phyloP scores from a whole-genome alignment of 495 filamentous ascomycete species.

The Apiosordaria backusii region DNA sequence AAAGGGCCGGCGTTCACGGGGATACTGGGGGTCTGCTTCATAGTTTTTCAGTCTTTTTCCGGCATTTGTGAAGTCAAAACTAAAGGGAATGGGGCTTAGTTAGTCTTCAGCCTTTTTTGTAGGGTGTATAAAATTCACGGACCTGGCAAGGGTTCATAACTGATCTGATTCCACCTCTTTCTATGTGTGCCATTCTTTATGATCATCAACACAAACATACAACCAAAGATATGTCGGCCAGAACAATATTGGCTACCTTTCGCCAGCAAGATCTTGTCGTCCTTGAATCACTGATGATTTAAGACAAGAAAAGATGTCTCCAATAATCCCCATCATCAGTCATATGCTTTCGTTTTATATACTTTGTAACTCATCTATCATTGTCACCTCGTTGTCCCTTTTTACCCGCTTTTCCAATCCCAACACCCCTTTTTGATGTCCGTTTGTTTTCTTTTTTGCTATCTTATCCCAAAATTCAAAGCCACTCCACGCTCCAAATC shows the following conservation, averaged over 20 bases:
- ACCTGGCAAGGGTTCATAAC: neutral
- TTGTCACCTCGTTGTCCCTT: neutral
- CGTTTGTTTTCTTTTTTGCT: neutral
- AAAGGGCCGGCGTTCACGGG: neutral
- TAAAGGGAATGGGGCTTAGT: neutral
- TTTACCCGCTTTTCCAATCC: neutral
- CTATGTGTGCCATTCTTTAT: too few relatives aligned
- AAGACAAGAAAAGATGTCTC: too few relatives aligned
- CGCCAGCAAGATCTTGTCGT: too few relatives aligned
- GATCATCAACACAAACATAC: too few relatives aligned
- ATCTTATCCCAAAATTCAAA: constrained; percentile 14
- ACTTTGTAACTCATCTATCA: neutral
- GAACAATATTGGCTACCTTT: too few relatives aligned
- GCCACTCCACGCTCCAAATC: constrained; percentile 57
- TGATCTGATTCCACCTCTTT: too few relatives aligned
- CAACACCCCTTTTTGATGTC: neutral
- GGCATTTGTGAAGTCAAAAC: neutral
- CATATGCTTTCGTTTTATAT: neutral
- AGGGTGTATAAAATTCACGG: neutral
- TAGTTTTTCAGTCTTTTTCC: neutral
- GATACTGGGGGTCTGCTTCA: neutral
- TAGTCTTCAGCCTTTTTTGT: neutral
- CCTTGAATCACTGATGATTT: too few relatives aligned
- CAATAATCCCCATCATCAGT: neutral
- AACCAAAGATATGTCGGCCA: too few relatives aligned